phyloP scores from a whole-genome alignment of 441 rosid genomes.

The Syzygium syzygioides region DNA sequence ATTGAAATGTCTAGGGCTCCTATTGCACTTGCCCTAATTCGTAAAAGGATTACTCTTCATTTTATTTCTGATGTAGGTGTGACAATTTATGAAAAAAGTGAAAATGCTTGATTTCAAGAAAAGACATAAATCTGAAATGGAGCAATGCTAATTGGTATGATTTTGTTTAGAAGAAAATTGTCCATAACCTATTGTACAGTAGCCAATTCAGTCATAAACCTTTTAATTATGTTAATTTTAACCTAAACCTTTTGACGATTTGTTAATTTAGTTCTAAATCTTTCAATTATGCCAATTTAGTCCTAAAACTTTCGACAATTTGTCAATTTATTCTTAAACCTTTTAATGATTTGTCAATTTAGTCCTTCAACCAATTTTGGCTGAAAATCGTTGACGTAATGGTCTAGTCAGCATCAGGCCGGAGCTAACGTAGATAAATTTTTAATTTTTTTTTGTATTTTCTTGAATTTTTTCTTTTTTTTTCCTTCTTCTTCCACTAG shows the following conservation, averaged over 20 bases:
- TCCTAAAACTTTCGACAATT: background rate
- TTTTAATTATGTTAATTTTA: background rate
- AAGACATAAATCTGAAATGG: background rate
- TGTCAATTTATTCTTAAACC: too few species aligned
- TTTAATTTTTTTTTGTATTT: background rate
- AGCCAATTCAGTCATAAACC: background rate
- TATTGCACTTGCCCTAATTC: background rate
- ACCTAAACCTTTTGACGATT: background rate
- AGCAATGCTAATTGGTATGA: background rate
- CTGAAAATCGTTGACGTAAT: too few species aligned
- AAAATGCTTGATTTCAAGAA: background rate
- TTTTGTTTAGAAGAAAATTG: background rate
- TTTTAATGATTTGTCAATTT: too few species aligned
- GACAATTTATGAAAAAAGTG: background rate
- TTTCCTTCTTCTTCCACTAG: background rate
- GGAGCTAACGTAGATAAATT: fast-evolving
- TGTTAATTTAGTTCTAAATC: background rate
- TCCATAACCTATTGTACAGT: fast-evolving
- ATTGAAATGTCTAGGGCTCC: background rate
- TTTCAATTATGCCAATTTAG: background rate
- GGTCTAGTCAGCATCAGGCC: too few species aligned
- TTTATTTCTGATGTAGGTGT: background rate
- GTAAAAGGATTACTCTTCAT: background rate
- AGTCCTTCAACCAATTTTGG: too few species aligned
- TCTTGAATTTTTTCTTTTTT: background rate